phyloP scores from a whole-genome alignment of 2,329 filamentous ascomycete species.

The Xylariaceae sp. region DNA sequence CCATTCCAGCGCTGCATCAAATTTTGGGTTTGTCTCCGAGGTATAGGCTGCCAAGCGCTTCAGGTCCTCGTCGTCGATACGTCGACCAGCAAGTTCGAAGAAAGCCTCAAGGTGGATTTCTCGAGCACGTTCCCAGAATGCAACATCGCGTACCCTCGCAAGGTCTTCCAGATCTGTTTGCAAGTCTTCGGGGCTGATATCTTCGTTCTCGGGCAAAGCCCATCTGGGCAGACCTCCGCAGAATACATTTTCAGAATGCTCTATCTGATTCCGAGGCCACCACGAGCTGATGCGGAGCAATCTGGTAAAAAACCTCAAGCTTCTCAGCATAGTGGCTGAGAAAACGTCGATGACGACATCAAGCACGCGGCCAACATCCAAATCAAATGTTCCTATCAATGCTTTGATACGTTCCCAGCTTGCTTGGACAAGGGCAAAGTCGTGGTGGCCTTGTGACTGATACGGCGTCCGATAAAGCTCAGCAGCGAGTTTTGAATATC shows the following conservation, averaged over 20 bases:
- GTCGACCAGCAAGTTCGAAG: conserved; percentile 79
- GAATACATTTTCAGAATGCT: conserved; percentile 39
- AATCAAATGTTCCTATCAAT: conserved; percentile 92
- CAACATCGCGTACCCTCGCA: conserved; percentile 62
- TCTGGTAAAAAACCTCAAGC: conserved; percentile 91
- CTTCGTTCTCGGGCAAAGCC: conserved; percentile 63
- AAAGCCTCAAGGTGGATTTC: conserved; percentile 76
- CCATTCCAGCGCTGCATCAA: conserved; percentile 54
- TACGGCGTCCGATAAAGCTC: conserved; percentile 79
- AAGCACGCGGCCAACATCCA: conserved; percentile 90
- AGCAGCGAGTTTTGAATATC: conserved; percentile 92
- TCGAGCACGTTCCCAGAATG: conserved; percentile 79
- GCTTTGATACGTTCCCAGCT: conserved; percentile 91
- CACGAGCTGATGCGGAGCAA: conserved; percentile 88
- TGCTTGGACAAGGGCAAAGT: conserved; percentile 71
- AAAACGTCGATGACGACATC: conserved; percentile 95
- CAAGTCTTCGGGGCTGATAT: conserved; percentile 62
- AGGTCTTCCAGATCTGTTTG: conserved; percentile 53
- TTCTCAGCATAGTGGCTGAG: conserved; percentile 87
- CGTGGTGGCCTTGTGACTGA: conserved; percentile 68
- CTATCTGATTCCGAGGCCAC: conserved; percentile 73
- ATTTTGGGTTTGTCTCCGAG: conserved; percentile 41
- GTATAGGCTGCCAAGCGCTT: conserved; percentile 44
- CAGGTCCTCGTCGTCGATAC: conserved; percentile 57
- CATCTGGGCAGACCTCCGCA: conserved; percentile 73